Evolutionary conservation across 2,329 filamentous ascomycete species (phyloP).

Genomic region (Mycosphaerella sp.): DNA sequence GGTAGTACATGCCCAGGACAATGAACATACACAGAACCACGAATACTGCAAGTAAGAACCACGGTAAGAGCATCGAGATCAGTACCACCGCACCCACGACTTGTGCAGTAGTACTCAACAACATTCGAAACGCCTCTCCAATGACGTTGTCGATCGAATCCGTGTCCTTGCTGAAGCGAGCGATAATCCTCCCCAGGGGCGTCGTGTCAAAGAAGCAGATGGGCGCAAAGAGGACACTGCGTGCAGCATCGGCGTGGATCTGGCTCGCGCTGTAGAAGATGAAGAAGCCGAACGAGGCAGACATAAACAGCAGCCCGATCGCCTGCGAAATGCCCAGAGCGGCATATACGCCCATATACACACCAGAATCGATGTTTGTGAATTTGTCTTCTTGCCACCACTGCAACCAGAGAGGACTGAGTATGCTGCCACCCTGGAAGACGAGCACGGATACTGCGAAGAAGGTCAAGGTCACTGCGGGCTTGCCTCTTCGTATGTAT

Average conservation of each 20-base stretch:
- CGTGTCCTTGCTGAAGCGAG: conserved; percentile 91
- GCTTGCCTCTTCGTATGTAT: conserved; percentile 9
- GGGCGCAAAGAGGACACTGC: conserved; percentile 70
- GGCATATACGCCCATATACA: conserved; percentile 1
- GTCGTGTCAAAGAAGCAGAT: conserved; percentile 96
- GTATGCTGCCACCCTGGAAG: conserved; percentile 4
- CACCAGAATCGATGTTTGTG: neutral
- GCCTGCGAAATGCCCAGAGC: neutral
- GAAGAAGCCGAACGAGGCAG: conserved; percentile 41
- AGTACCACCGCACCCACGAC: conserved; percentile 3
- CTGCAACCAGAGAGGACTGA: neutral
- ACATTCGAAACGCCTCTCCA: conserved; percentile 42
- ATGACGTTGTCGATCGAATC: conserved; percentile 63
- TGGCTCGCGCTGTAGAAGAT: neutral
- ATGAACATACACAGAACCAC: conserved; percentile 1
- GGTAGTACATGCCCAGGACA: conserved; percentile 5
- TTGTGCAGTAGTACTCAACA: conserved; percentile 1
- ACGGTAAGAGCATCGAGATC: neutral
- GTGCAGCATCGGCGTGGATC: conserved; percentile 71
- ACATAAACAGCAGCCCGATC: neutral
- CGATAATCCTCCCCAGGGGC: conserved; percentile 87
- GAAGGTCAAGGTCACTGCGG: conserved; percentile 2
- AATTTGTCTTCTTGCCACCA: neutral
- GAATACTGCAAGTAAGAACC: neutral
- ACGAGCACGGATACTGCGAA: conserved; percentile 3